These are phyloP conservation scores for Torulaspora pretoriensis DNA, from an alignment of 1,139 yeast genomes.

Conservation along the genomic window DNA sequence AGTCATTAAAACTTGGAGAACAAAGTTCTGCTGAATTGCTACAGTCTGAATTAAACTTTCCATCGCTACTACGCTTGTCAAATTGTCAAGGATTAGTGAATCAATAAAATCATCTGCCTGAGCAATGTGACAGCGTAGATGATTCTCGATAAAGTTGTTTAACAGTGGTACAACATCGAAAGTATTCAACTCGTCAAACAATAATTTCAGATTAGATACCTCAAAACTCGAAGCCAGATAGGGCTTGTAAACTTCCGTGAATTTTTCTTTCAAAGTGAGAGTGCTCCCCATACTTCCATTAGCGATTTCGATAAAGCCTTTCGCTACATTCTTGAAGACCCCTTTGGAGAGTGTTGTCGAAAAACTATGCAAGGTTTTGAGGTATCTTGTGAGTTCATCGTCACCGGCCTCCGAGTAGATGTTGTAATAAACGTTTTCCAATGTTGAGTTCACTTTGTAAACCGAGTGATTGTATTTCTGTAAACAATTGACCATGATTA, in stretches of 20 bases:
- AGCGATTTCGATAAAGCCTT: conserved; percentile 23
- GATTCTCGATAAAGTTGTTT: conserved; percentile 28
- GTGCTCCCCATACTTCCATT: conserved; percentile 22
- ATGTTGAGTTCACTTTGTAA: conserved; percentile 27
- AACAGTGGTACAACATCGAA: conserved; percentile 29
- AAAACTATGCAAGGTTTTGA: conserved; percentile 28
- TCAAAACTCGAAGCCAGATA: conserved; percentile 35
- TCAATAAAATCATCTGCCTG: conserved; percentile 21
- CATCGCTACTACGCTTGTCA: conserved; percentile 20
- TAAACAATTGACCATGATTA: conserved; percentile 30
- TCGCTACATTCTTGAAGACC: conserved; percentile 17
- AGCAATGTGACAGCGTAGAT: conserved; percentile 13
- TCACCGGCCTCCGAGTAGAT: conserved; percentile 18
- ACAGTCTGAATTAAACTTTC: conserved; percentile 29
- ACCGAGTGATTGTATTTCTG: conserved; percentile 29
- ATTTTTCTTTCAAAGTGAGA: conserved; percentile 27
- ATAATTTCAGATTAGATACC: conserved; percentile 28
- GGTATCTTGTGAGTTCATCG: conserved; percentile 23
- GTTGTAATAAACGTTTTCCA: conserved; percentile 30
- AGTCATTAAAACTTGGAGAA: conserved; percentile 26
- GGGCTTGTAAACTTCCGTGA: conserved; percentile 38
- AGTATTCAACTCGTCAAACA: conserved; percentile 36
- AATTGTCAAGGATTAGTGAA: conserved; percentile 19
- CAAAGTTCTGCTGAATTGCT: conserved; percentile 25
- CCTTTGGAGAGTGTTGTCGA: conserved; percentile 27